Percentiles rank a stretch among this genome's conserved stretches.
Conservation (phyloP, 148 eudicot species). For the Amaranthus cruentus region DNA sequence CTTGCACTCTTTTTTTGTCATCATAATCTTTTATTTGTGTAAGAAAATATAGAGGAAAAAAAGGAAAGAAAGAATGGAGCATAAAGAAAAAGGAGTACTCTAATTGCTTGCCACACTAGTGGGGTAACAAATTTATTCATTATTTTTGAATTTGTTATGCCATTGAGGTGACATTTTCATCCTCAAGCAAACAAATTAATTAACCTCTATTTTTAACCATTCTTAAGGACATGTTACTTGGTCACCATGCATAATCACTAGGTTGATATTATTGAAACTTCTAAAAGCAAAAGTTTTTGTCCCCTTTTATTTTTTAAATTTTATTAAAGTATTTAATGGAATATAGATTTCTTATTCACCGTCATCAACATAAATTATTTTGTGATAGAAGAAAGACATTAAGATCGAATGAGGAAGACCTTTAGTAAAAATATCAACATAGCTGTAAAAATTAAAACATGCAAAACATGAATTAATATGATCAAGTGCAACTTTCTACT, state of each 20-base stretch:
- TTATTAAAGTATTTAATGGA: too few relatives aligned
- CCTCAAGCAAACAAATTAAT: conserved; percentile 23
- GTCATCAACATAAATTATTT: too few relatives aligned
- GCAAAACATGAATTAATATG: too few relatives aligned
- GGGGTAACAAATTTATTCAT: conserved; percentile 28
- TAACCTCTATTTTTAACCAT: conserved; percentile 15
- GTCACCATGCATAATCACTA: conserved; percentile 22
- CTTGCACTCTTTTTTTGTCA: neutral
- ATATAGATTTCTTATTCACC: too few relatives aligned
- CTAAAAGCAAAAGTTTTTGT: conserved; percentile 12
- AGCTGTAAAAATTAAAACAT: too few relatives aligned
- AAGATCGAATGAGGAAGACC: too few relatives aligned
- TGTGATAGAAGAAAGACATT: too few relatives aligned
- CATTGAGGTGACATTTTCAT: conserved; percentile 21
- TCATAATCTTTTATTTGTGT: conserved; percentile 17
- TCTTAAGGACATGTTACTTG: conserved; percentile 13
- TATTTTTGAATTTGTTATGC: conserved; percentile 15
- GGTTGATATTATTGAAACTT: neutral
- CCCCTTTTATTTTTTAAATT: too few relatives aligned
- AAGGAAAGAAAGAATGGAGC: neutral
- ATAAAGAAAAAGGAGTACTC: conserved; percentile 14
- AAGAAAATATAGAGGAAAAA: conserved; percentile 6
- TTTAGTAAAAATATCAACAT: too few relatives aligned
- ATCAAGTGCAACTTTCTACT: too few relatives aligned
- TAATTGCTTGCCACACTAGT: conserved; percentile 20